A percentile compares a stretch with the other conserved stretches of the same genome.
Conservation (phyloP, 352 stramenopile species). For the Pythium utonaiense region DNA sequence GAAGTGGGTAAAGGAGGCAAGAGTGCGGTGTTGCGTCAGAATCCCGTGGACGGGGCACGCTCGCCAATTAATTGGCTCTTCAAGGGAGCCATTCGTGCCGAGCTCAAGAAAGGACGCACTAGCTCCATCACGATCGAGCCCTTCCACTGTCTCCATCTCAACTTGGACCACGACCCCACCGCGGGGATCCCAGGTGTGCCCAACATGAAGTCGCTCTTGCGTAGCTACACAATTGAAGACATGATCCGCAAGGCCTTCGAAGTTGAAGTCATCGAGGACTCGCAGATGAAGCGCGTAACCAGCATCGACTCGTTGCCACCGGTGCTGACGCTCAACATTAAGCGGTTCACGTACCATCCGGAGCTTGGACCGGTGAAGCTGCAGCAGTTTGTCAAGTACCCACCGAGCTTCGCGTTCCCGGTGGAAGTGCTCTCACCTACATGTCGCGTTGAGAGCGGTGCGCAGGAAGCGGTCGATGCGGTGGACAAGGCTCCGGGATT, state of each 20-base stretch:
- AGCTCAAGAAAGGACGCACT: conserved; percentile 68
- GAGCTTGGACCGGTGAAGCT: conserved; percentile 76
- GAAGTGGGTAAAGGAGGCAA: conserved; percentile 79
- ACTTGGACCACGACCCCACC: conserved; percentile 54
- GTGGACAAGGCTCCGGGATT: conserved; percentile 1
- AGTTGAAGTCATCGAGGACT: conserved; percentile 69
- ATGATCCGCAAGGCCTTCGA: conserved; percentile 78
- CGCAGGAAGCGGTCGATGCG: conserved; percentile 1
- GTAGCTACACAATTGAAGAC: conserved; percentile 58
- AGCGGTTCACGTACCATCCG: conserved; percentile 83
- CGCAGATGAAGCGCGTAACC: conserved; percentile 68
- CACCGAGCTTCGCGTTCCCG: conserved; percentile 65
- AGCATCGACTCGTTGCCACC: conserved; percentile 71
- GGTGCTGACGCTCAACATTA: conserved; percentile 80
- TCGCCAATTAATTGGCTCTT: conserved; percentile 87
- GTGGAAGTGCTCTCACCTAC: conserved; percentile 58
- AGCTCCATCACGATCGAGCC: conserved; percentile 83
- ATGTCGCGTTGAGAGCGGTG: conserved; percentile 52
- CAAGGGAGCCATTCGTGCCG: conserved; percentile 73
- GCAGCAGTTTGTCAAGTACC: conserved; percentile 83
- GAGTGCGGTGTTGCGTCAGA: conserved; percentile 70
- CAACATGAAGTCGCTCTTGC: conserved; percentile 35
- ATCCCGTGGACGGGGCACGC: conserved; percentile 51
- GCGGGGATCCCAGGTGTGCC: conserved; percentile 18
- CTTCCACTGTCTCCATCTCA: conserved; percentile 85